A percentile compares a stretch with the other conserved stretches of the same genome.
phyloP scores from a whole-genome alignment of 1,284 basidiomycete species.

The Trichosporon faecale region DNA sequence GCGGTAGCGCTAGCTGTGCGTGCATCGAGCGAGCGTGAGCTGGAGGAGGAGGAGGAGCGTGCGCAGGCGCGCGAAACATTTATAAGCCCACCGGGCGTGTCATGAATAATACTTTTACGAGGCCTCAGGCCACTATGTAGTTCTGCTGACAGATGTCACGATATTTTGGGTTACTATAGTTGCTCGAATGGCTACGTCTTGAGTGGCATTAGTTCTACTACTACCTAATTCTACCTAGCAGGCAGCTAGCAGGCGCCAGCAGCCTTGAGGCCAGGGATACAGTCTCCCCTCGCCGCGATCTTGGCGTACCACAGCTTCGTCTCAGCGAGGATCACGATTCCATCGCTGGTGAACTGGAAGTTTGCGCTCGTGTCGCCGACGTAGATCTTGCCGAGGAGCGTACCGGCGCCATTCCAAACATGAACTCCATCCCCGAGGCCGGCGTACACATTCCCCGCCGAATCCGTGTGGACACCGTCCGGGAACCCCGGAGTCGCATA shows the following conservation, averaged over 20 bases:
- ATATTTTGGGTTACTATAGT: not conserved
- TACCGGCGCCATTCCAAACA: constrained; percentile 64
- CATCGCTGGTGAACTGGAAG: constrained; percentile 62
- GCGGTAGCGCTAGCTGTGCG: too few species aligned
- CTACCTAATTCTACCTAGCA: too few species aligned
- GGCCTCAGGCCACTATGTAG: not conserved
- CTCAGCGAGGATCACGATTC: constrained; percentile 67
- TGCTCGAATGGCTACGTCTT: not conserved
- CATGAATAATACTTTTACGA: constrained; percentile 1
- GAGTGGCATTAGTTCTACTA: not conserved
- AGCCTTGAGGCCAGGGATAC: constrained; percentile 28
- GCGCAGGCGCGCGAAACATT: not conserved
- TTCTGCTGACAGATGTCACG: constrained; percentile 3
- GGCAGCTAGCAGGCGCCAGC: not conserved
- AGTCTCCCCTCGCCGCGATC: constrained; percentile 53
- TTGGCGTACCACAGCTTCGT: constrained; percentile 64
- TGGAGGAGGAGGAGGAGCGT: too few species aligned
- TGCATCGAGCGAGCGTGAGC: too few species aligned
- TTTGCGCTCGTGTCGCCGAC: constrained; percentile 61
- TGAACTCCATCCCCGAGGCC: constrained; percentile 70
- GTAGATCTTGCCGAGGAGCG: constrained; percentile 71
- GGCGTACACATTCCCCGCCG: constrained; percentile 65
- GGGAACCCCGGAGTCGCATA: constrained; percentile 65
- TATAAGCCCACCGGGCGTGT: not conserved
- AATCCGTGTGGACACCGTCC: constrained; percentile 61